These are phyloP conservation scores for Lachnellula cervina DNA, from an alignment of 2,329 filamentous ascomycete species.

Conservation along the genomic window DNA sequence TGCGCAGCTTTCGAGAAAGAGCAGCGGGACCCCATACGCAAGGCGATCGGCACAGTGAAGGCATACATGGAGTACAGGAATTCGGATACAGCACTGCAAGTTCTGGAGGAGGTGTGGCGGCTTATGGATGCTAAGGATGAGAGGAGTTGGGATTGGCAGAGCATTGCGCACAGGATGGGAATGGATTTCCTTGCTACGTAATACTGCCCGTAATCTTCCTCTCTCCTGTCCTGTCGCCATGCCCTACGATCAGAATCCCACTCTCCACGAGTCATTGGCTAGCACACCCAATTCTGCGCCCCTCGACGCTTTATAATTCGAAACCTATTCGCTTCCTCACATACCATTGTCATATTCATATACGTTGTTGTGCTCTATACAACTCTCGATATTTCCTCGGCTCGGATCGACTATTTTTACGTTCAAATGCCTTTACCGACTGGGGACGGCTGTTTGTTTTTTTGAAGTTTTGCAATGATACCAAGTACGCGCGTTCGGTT, in stretches of 20 bases:
- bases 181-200: slow-evolving; percentile 48
- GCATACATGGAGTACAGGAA: slow-evolving; percentile 58
- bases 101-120: slow-evolving; percentile 56
- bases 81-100: slow-evolving; percentile 47
- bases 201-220: not conserved
- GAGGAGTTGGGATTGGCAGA: slow-evolving; percentile 60
- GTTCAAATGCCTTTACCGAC: not conserved
- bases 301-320: not conserved
- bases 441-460: not conserved
- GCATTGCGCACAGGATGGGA: slow-evolving; percentile 46
- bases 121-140: slow-evolving; percentile 56
- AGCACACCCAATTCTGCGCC: not conserved
- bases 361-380: not conserved
- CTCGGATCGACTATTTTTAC: not conserved
- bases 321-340: not conserved
- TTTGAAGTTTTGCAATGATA: not conserved
- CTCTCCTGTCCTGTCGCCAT: not conserved
- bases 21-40: slow-evolving; percentile 49
- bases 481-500: not conserved
- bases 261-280: not conserved
- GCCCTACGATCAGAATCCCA: not conserved
- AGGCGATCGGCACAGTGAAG: slow-evolving; percentile 46
- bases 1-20: slow-evolving; percentile 51
- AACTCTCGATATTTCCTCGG: not conserved
- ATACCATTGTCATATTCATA: not conserved